Conservation (phyloP, 1,284 basidiomycete genomes). For the Boletus nobilissimus region DNA sequence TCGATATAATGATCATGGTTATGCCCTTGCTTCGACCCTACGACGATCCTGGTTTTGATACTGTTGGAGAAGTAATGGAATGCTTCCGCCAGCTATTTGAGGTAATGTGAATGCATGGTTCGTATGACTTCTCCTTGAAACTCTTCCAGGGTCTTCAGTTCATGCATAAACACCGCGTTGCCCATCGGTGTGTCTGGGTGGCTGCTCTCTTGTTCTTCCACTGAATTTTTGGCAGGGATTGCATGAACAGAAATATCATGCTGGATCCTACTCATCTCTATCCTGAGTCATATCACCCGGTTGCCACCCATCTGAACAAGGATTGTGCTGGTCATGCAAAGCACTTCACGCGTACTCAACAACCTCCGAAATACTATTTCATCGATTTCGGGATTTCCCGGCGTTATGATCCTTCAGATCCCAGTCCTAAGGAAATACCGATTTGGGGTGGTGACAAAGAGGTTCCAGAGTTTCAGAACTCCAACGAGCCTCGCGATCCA, state of each 20-base stretch:
- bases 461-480: constrained; percentile 48
- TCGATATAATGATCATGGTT: constrained; percentile 37
- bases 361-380: constrained; percentile 31
- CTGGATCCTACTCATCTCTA: constrained; percentile 50
- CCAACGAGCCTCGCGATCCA: constrained; percentile 35
- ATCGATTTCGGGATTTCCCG: constrained; percentile 53
- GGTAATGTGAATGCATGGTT: constrained; percentile 33
- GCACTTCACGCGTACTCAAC: constrained; percentile 35
- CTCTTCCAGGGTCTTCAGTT: constrained; percentile 30
- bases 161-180: constrained; percentile 33
- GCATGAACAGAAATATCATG: constrained; percentile 52
- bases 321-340: constrained; percentile 18
- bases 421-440: constrained; percentile 36
- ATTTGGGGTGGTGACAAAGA: constrained; percentile 48
- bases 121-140: not conserved
- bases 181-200: constrained; percentile 23
- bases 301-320: constrained; percentile 1
- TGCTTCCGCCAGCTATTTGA: constrained; percentile 51
- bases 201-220: not conserved
- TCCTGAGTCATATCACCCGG: constrained; percentile 30
- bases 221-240: constrained; percentile 13
- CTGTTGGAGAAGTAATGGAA: constrained; percentile 49
- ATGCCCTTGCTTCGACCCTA: constrained; percentile 49
- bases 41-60: constrained; percentile 41
- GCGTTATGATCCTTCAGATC: constrained; percentile 36